Conservation (phyloP, 768 basidiomycete species). For the Auricularia sp. region DNA sequence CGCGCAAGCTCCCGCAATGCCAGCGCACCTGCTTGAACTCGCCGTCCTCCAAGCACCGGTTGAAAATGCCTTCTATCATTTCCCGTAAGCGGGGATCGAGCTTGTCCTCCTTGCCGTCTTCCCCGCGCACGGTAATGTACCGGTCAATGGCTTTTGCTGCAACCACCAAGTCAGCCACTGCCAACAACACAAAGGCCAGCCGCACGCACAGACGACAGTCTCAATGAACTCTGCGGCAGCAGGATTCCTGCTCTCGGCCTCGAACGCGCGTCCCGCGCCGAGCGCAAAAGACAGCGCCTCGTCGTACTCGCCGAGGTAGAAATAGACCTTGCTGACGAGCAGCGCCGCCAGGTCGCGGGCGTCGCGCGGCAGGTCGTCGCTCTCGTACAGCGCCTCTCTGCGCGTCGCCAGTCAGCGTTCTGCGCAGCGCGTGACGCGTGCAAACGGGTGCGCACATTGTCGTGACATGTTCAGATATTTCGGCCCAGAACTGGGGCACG, state of each 20-base stretch:
- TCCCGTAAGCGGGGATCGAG: constrained; percentile 70
- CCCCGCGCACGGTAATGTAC: constrained; percentile 63
- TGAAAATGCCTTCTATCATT: constrained; percentile 86
- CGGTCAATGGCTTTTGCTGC: constrained; percentile 92
- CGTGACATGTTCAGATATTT: constrained; percentile 91
- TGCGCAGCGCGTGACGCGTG: not conserved
- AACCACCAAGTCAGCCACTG: not conserved
- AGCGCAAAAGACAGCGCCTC: constrained; percentile 94
- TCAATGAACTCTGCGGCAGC: constrained; percentile 84
- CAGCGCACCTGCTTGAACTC: constrained; percentile 75
- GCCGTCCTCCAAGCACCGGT: constrained; percentile 73
- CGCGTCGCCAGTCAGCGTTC: constrained; percentile 7
- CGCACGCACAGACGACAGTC: constrained; percentile 79
- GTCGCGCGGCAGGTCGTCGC: constrained; percentile 57
- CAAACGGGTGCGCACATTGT: constrained; percentile 52
- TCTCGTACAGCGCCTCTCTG: constrained; percentile 89
- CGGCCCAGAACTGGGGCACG: constrained; percentile 95
- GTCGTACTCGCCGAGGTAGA: constrained; percentile 89
- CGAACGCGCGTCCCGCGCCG: constrained; percentile 79
- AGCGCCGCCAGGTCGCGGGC: constrained; percentile 79
- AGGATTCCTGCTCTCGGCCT: constrained; percentile 50
- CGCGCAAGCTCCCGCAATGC: constrained; percentile 1
- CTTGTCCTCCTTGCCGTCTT: constrained; percentile 45
- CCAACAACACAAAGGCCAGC: not conserved
- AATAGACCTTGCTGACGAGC: constrained; percentile 96